Percentiles rank a stretch among this genome's conserved stretches.
phyloP scores from a whole-genome alignment of 108 stramenopile genomes.

The Mayamaea pseudoterrestris region DNA sequence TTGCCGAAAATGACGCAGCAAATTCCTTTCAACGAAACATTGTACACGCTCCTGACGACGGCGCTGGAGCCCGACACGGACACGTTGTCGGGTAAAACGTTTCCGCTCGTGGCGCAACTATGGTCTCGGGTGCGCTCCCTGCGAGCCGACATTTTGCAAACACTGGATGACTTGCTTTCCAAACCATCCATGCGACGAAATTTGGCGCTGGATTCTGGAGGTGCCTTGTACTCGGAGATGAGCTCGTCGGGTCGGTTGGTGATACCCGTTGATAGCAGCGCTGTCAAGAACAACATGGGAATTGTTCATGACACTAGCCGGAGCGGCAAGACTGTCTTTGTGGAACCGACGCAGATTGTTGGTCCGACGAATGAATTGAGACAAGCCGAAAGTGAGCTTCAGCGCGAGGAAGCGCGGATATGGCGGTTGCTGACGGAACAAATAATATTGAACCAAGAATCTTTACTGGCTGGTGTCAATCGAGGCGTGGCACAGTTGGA shows the following conservation, averaged over 20 bases:
- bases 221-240: conserved; percentile 51
- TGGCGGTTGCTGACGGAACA: conserved; percentile 53
- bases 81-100: conserved; percentile 44
- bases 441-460: conserved; percentile 30
- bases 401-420: conserved; percentile 65
- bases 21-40: conserved; percentile 40
- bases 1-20: conserved; percentile 29
- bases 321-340: conserved; percentile 86
- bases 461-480: conserved; percentile 31
- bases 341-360: conserved; percentile 82
- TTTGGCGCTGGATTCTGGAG: conserved; percentile 64
- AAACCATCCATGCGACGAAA: conserved; percentile 51
- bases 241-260: conserved; percentile 52
- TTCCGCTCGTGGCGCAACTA: conserved; percentile 48
- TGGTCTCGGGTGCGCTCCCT: conserved; percentile 41
- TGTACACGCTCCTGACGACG: conserved; percentile 40
- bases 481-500: conserved; percentile 62
- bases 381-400: conserved; percentile 50
- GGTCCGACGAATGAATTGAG: conserved; percentile 85
- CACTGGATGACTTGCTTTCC: conserved; percentile 38
- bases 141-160: conserved; percentile 43
- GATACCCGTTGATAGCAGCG: conserved; percentile 33
- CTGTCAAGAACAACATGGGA: conserved; percentile 31
- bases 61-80: conserved; percentile 54
- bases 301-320: conserved; percentile 83